Conservation (phyloP, 306 rosid genomes). For the Fagus sylvatica region DNA sequence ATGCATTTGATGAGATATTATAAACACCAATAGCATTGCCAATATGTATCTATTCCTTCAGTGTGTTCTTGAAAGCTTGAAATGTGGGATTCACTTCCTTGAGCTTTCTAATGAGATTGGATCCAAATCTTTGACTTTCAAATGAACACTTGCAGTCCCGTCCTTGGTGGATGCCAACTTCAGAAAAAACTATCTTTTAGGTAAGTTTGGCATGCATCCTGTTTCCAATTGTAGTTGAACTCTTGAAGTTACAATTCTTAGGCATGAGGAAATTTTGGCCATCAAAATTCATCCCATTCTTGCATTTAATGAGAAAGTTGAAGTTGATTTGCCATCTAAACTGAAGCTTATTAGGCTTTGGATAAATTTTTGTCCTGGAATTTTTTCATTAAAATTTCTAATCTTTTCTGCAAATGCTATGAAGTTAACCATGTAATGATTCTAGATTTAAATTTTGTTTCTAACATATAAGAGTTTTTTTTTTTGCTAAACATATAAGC, state of each 20-base stretch:
- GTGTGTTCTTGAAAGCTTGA: constrained; percentile 73
- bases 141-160: constrained; percentile 81
- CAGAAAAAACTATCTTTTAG: constrained; percentile 91
- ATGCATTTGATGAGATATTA: constrained; percentile 26
- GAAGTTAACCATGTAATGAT: neutral
- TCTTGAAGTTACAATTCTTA: neutral
- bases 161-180: constrained; percentile 96
- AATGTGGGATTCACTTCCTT: constrained; percentile 70
- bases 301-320: neutral
- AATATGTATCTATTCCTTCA: constrained; percentile 30
- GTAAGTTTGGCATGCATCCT: constrained; percentile 40
- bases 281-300: constrained; percentile 6
- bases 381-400: neutral
- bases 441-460: neutral
- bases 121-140: constrained; percentile 79
- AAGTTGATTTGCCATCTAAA: neutral
- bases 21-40: no score
- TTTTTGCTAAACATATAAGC: no score
- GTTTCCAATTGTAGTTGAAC: neutral
- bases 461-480: neutral
- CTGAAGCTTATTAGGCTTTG: neutral
- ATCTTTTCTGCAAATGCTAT: neutral
- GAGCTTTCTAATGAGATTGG: constrained; percentile 85
- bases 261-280: constrained; percentile 7
- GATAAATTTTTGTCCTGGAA: neutral